phyloP scores from a whole-genome alignment of 129 eudicot species.

The Tagetes patula region DNA sequence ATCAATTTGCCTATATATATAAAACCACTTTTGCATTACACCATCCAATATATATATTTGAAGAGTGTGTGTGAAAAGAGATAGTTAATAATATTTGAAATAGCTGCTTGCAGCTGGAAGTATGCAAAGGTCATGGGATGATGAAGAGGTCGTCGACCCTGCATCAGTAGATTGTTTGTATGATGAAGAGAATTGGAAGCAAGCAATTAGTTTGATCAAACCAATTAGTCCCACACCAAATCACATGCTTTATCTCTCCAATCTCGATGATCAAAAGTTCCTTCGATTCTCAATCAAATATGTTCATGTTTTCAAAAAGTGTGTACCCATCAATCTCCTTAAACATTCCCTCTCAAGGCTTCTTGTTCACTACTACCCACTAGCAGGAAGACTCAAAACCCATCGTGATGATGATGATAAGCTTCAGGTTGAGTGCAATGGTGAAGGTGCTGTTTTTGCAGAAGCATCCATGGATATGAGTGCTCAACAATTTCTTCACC shows the following conservation, averaged over 20 bases:
- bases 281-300: constrained; percentile 87
- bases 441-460: constrained; percentile 91
- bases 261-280: constrained; percentile 92
- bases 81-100: too few species aligned
- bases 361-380: constrained; percentile 79
- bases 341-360: constrained; percentile 62
- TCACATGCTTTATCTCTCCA: constrained; percentile 68
- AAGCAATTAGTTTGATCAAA: constrained; percentile 51
- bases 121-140: constrained; percentile 52
- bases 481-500: constrained; percentile 51
- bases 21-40: too few species aligned
- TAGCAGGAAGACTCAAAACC: constrained; percentile 69
- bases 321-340: constrained; percentile 39
- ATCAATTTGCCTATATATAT: too few species aligned
- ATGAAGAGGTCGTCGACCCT: constrained; percentile 24
- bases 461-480: constrained; percentile 73
- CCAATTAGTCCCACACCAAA: constrained; percentile 75
- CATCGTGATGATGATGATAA: constrained; percentile 44
- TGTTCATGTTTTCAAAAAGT: constrained; percentile 64
- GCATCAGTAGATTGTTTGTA: constrained; percentile 55
- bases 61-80: neutral
- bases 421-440: constrained; percentile 86
- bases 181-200: constrained; percentile 2
- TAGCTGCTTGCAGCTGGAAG: neutral
- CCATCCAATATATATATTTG: neutral